A percentile compares a stretch with the other conserved stretches of the same genome.
These are phyloP conservation scores for Wickerhamomyces chambardii DNA, from an alignment of 805 yeast genomes.

Conservation along the genomic window DNA sequence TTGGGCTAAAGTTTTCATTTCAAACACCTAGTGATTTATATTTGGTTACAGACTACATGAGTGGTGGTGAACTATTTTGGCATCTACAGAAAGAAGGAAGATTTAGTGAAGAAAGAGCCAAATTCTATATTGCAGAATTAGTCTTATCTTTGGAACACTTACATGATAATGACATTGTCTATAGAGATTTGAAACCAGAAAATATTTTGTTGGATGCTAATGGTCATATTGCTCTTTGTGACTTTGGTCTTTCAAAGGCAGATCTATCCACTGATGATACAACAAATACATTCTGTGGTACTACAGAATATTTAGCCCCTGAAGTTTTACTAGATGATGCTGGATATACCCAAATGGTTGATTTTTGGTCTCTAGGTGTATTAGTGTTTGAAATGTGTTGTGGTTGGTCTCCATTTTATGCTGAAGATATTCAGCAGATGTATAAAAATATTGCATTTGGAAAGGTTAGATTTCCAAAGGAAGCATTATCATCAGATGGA, in stretches of 20 bases:
- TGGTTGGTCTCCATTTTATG: slow-evolving; percentile 99
- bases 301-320: slow-evolving; percentile 97
- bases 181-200: slow-evolving; percentile 96
- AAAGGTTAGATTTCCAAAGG: slow-evolving; percentile 94
- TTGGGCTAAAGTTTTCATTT: slow-evolving; percentile 90
- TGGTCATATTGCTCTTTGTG: slow-evolving; percentile 96
- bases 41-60: slow-evolving; percentile 94
- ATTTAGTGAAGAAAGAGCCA: slow-evolving; percentile 88
- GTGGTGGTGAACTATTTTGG: slow-evolving; percentile 97
- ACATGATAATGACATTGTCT: slow-evolving; percentile 93
- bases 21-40: slow-evolving; percentile 92
- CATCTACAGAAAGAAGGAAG: slow-evolving; percentile 96
- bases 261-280: slow-evolving; percentile 76
- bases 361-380: slow-evolving; percentile 97
- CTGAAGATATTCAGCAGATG: slow-evolving; percentile 98
- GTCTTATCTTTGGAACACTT: slow-evolving; percentile 89
- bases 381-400: slow-evolving; percentile 98
- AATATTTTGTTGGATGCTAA: slow-evolving; percentile 91
- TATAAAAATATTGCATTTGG: slow-evolving; percentile 98
- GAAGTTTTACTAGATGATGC: slow-evolving; percentile 92
- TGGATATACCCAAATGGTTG: slow-evolving; percentile 98
- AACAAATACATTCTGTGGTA: slow-evolving; percentile 96
- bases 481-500: slow-evolving; percentile 87
- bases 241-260: slow-evolving; percentile 94
- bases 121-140: slow-evolving; percentile 94